phyloP scores from a whole-genome alignment of 257 asterid genomes.

The Anisodus acutangulus region DNA sequence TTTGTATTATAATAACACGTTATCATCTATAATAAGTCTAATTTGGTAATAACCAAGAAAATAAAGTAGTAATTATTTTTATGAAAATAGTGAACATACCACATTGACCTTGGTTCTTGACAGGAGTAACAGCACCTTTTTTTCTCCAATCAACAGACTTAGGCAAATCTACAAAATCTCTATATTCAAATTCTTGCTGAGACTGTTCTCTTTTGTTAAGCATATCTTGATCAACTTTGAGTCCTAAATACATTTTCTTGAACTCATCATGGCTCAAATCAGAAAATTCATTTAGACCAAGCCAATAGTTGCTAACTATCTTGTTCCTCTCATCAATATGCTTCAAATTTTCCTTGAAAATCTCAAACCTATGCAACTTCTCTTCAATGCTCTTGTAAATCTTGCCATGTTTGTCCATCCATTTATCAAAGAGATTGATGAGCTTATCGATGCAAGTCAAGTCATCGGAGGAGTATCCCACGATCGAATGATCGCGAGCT shows the following conservation, averaged over 20 bases:
- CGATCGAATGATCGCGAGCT: conserved; percentile 59
- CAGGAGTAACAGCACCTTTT: conserved; percentile 66
- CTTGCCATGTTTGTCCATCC: conserved; percentile 64
- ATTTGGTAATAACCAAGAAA: neutral
- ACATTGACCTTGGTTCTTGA: conserved; percentile 71
- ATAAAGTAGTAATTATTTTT: neutral
- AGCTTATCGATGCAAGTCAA: conserved; percentile 59
- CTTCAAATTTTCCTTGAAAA: conserved; percentile 63
- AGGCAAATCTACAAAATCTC: conserved; percentile 55
- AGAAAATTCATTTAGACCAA: conserved; percentile 67
- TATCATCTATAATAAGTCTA: too few relatives aligned
- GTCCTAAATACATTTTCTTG: conserved; percentile 62
- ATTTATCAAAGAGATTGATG: conserved; percentile 60
- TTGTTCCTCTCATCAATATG: conserved; percentile 71
- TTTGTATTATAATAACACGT: too few relatives aligned
- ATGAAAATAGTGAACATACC: conserved; percentile 41
- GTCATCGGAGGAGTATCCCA: conserved; percentile 62
- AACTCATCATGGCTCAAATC: conserved; percentile 70
- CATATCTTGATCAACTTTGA: conserved; percentile 42
- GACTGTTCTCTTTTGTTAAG: conserved; percentile 33
- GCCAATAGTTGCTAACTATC: conserved; percentile 59
- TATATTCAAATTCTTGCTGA: conserved; percentile 42
- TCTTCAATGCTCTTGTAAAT: conserved; percentile 57
- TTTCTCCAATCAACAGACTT: conserved; percentile 69
- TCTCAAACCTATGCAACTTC: conserved; percentile 69